phyloP scores from a whole-genome alignment of 2,329 filamentous ascomycete genomes.

The Phyllosticta citribraziliensis region DNA sequence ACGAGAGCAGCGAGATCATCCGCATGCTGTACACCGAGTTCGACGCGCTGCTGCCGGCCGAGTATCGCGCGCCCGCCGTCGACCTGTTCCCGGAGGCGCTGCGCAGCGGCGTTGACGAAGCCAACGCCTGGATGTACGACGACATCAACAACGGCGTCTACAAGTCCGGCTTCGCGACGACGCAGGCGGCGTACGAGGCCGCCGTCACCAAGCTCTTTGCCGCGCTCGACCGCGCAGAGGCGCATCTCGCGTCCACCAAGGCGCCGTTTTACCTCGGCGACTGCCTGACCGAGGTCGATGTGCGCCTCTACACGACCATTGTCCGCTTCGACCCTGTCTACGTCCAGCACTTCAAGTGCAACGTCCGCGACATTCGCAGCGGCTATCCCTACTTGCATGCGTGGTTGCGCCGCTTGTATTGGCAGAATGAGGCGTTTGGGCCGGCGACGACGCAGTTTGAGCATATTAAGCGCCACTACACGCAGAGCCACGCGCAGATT shows the following conservation, averaged over 20 bases:
- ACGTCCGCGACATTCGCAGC: conserved; percentile 71
- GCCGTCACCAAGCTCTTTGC: conserved; percentile 37
- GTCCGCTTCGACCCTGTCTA: conserved; percentile 49
- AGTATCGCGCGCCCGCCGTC: conserved; percentile 28
- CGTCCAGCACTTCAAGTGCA: conserved; percentile 62
- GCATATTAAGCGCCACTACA: conserved; percentile 82
- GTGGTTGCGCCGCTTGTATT: conserved; percentile 80
- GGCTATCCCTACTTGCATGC: conserved; percentile 73
- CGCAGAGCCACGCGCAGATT: conserved; percentile 56
- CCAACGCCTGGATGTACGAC: conserved; percentile 45
- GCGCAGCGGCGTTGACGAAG: conserved; percentile 36
- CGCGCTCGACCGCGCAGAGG: conserved; percentile 39
- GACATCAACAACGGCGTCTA: conserved; percentile 45
- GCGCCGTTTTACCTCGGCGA: conserved; percentile 47
- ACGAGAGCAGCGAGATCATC: conserved; percentile 87
- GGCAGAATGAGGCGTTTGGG: conserved; percentile 66
- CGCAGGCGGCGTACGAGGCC: conserved; percentile 41
- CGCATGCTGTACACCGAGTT: conserved; percentile 82
- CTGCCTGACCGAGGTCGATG: conserved; percentile 38
- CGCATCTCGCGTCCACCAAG: conserved; percentile 25
- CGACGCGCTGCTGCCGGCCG: conserved; percentile 44
- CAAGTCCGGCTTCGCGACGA: conserved; percentile 44
- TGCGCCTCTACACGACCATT: conserved; percentile 50
- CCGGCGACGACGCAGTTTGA: conserved; percentile 75
- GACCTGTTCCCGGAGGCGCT: conserved; percentile 38